A percentile compares a stretch with the other conserved stretches of the same genome.
These are phyloP conservation scores for Globisporangium cederbergense DNA, from an alignment of 352 stramenopile species.

Conservation along the genomic window DNA sequence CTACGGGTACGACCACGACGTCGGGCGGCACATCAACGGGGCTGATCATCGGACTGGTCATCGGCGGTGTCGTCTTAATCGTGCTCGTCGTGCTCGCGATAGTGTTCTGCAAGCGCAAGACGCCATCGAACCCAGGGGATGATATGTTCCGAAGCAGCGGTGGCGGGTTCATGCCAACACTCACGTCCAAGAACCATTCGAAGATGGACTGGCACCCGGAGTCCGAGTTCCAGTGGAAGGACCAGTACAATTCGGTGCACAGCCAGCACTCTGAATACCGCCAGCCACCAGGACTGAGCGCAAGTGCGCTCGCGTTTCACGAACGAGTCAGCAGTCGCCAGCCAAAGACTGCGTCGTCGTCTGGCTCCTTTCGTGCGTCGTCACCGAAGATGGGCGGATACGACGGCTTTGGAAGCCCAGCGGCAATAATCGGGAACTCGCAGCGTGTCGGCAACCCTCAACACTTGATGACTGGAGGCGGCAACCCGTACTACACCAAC, in stretches of 20 bases:
- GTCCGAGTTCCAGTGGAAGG: slow-evolving; percentile 39
- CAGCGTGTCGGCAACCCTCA: slow-evolving; percentile 8
- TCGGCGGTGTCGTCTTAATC: slow-evolving; percentile 37
- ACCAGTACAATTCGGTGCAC: slow-evolving; percentile 34
- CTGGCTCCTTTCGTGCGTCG: slow-evolving; percentile 32
- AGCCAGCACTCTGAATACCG: slow-evolving; percentile 30
- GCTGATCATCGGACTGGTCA: slow-evolving; percentile 38
- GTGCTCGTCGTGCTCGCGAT: slow-evolving; percentile 48
- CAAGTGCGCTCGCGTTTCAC: slow-evolving; percentile 63
- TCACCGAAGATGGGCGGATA: slow-evolving; percentile 26
- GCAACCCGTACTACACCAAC: slow-evolving; percentile 21
- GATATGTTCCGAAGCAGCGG: slow-evolving; percentile 64
- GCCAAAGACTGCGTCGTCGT: slow-evolving; percentile 61
- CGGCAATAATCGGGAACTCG: neutral
- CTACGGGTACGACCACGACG: slow-evolving; percentile 15
- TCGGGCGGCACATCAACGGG: slow-evolving; percentile 37
- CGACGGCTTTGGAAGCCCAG: slow-evolving; percentile 11
- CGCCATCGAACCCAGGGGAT: slow-evolving; percentile 21
- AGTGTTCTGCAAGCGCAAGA: slow-evolving; percentile 59
- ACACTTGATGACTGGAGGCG: neutral
- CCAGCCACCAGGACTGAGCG: slow-evolving; percentile 49
- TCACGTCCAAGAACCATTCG: slow-evolving; percentile 49
- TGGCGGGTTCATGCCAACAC: slow-evolving; percentile 35
- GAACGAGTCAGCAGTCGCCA: slow-evolving; percentile 45
- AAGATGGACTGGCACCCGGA: slow-evolving; percentile 69